phyloP scores from a whole-genome alignment of 768 basidiomycete genomes.

The Rossbeevera mucosa region DNA sequence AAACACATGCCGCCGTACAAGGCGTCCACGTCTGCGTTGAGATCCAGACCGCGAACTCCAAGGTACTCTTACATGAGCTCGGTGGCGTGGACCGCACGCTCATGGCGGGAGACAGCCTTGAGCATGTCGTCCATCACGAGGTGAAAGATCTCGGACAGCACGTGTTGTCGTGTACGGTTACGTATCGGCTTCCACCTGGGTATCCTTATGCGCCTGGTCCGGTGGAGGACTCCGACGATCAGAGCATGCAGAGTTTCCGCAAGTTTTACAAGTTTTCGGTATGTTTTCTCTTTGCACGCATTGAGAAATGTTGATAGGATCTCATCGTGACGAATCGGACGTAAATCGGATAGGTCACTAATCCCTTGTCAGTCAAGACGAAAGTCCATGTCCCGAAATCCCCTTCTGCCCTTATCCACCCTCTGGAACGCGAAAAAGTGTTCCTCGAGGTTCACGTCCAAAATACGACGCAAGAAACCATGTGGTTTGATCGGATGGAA shows the following conservation, averaged over 20 bases:
- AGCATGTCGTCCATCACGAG: conserved; percentile 74
- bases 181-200: conserved; percentile 68
- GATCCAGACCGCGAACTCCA: conserved; percentile 77
- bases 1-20: conserved; percentile 57
- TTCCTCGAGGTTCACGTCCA: conserved; percentile 93
- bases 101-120: conserved; percentile 53
- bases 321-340: neutral
- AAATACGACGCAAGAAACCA: conserved; percentile 71
- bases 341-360: conserved; percentile 63
- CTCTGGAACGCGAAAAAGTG: conserved; percentile 68
- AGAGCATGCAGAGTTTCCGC: conserved; percentile 63
- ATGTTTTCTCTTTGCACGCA: conserved; percentile 27
- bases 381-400: conserved; percentile 80
- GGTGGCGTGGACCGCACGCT: conserved; percentile 52
- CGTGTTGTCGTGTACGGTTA: conserved; percentile 79
- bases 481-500: conserved; percentile 77
- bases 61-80: conserved; percentile 57
- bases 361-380: conserved; percentile 92
- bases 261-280: conserved; percentile 93
- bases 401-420: conserved; percentile 63
- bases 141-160: conserved; percentile 93
- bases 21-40: conserved; percentile 69
- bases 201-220: conserved; percentile 47
- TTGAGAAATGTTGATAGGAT: neutral
- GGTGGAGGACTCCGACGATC: conserved; percentile 48